These are phyloP conservation scores for Cyberlindnera saturnus DNA, from an alignment of 805 yeast genomes.

Conservation along the genomic window DNA sequence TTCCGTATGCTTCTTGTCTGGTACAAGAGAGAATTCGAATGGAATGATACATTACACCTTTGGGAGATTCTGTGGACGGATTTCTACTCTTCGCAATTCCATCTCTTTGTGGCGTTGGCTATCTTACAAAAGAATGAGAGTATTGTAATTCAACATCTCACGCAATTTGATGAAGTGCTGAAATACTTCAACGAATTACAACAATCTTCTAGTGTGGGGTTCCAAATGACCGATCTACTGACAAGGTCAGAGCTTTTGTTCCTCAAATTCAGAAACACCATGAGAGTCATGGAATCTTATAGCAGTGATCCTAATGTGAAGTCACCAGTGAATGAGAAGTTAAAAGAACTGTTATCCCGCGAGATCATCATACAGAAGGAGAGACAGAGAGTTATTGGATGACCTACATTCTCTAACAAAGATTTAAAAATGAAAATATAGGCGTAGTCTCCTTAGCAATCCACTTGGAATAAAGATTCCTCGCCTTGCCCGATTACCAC, in stretches of 20 bases:
- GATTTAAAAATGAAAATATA: no score
- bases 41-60: constrained; percentile 68
- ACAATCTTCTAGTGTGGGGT: constrained; percentile 49
- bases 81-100: constrained; percentile 79
- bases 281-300: constrained; percentile 59
- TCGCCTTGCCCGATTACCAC: constrained; percentile 23
- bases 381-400: constrained; percentile 9
- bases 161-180: constrained; percentile 83
- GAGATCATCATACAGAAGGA: constrained; percentile 64
- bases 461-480: constrained; percentile 10
- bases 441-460: constrained; percentile 3
- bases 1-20: constrained; percentile 93
- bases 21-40: constrained; percentile 87
- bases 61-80: constrained; percentile 96
- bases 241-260: constrained; percentile 83
- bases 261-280: constrained; percentile 71
- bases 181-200: constrained; percentile 89
- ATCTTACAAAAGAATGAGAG: constrained; percentile 83
- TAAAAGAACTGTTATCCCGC: constrained; percentile 55
- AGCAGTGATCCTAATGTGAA: constrained; percentile 11
- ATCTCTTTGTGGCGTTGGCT: constrained; percentile 80
- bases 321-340: constrained; percentile 37
- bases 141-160: constrained; percentile 66
- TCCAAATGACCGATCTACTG: constrained; percentile 56
- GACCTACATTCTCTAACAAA: not conserved